These are phyloP conservation scores for Mycosphaerella sp. DNA, from an alignment of 2,329 filamentous ascomycete genomes.

Conservation along the genomic window DNA sequence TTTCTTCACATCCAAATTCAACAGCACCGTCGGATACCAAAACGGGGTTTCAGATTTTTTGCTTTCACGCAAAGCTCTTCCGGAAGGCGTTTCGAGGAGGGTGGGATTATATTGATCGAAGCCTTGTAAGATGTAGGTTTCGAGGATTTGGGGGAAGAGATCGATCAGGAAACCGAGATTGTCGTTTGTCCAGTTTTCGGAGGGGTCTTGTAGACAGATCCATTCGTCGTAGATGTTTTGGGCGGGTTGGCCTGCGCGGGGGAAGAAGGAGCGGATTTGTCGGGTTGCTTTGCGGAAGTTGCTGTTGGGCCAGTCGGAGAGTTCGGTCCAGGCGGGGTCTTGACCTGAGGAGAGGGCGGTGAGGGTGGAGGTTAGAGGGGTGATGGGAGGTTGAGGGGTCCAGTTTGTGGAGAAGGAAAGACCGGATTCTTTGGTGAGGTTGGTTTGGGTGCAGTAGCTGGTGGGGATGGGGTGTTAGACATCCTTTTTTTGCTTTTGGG, in stretches of 20 bases:
- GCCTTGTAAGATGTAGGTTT: slow-evolving; percentile 37
- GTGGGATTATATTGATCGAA: slow-evolving; percentile 32
- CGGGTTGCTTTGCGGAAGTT: slow-evolving; percentile 45
- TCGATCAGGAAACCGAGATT: slow-evolving; percentile 61
- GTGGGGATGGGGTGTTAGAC: slow-evolving; percentile 27
- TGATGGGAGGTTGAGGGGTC: slow-evolving; percentile 40
- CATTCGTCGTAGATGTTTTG: slow-evolving; percentile 55
- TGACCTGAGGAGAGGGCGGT: slow-evolving; percentile 37
- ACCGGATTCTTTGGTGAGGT: slow-evolving; percentile 54
- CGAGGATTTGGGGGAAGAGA: slow-evolving; percentile 61
- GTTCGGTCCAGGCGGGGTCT: slow-evolving; percentile 46
- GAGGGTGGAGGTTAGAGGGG: slow-evolving; percentile 35
- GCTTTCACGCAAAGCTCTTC: slow-evolving; percentile 24
- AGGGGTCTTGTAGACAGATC: slow-evolving; percentile 55
- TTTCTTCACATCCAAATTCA: slow-evolving; percentile 75
- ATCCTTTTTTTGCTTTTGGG: neutral
- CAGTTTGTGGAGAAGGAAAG: slow-evolving; percentile 52
- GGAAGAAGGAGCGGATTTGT: slow-evolving; percentile 50
- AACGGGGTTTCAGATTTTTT: slow-evolving; percentile 37
- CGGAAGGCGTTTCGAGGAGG: slow-evolving; percentile 17
- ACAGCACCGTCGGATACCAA: slow-evolving; percentile 70
- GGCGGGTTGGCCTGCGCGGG: slow-evolving; percentile 40
- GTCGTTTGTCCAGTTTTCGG: slow-evolving; percentile 58
- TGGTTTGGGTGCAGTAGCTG: slow-evolving; percentile 57
- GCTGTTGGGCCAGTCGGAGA: slow-evolving; percentile 40